Evolutionary conservation across 352 stramenopile species (phyloP).

Genomic region (Pythium aristosporum): DNA sequence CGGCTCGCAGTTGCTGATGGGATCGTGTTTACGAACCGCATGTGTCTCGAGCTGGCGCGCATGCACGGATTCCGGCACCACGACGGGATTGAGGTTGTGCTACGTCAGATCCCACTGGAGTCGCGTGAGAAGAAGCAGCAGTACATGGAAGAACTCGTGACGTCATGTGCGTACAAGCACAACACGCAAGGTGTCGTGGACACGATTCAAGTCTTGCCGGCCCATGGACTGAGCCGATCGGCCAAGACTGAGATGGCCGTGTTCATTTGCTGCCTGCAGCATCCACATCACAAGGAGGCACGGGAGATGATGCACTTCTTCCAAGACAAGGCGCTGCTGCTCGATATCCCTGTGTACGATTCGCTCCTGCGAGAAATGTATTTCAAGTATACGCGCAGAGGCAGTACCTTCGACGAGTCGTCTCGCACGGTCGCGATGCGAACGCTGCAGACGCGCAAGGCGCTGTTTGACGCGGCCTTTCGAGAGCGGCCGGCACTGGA

Average conservation of each 20-base stretch:
- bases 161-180: slow-evolving; percentile 68
- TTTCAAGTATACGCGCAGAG: slow-evolving; percentile 71
- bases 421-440: slow-evolving; percentile 57
- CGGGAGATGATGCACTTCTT: slow-evolving; percentile 44
- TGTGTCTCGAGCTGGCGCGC: slow-evolving; percentile 62
- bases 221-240: slow-evolving; percentile 46
- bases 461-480: slow-evolving; percentile 58
- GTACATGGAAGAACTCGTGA: slow-evolving; percentile 65
- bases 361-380: slow-evolving; percentile 76
- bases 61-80: slow-evolving; percentile 59
- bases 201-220: slow-evolving; percentile 44
- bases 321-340: slow-evolving; percentile 41
- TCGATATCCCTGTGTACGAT: slow-evolving; percentile 63
- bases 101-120: slow-evolving; percentile 35
- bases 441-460: slow-evolving; percentile 53
- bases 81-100: slow-evolving; percentile 53
- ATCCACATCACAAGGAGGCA: slow-evolving; percentile 35
- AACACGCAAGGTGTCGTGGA: slow-evolving; percentile 52
- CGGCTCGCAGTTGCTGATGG: slow-evolving; percentile 42
- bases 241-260: slow-evolving; percentile 56
- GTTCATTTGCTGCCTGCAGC: slow-evolving; percentile 66
- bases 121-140: slow-evolving; percentile 37
- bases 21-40: slow-evolving; percentile 56
- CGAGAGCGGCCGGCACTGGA: slow-evolving; percentile 41
- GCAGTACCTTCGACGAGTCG: slow-evolving; percentile 54